Evolutionary conservation across 2,329 filamentous ascomycete genomes (phyloP), one percentile per base, ranked within the genome.

Genomic region (Volutella citrinella): DNA sequence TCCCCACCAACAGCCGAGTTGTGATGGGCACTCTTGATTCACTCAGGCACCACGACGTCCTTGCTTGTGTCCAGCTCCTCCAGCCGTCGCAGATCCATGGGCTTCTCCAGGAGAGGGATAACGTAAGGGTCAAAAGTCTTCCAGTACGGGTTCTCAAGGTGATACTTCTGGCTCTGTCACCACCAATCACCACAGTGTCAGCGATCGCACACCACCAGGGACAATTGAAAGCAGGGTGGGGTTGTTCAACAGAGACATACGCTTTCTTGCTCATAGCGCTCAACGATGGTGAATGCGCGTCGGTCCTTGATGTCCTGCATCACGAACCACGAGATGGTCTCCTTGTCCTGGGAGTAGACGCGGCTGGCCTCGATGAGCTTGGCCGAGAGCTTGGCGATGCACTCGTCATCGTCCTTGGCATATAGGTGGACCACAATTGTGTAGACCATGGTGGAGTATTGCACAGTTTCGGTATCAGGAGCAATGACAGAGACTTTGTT

Each of bases 71-170:
- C 78, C 51, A 84, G 59, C 61, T 88, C 84, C 57, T 85, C 78
- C 44, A 78, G 73, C 27, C 83, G 66, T 34, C 81, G 66, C 42
- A 87, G 57, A 56, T 87, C 83, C 81, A 87, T 87, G 8, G 74
- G 70, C 55, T 71, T 72, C 47, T 80, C 82, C 31, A 88, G 62
- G 38, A 87, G 55, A 4, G 83, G 84, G 29, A 78, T 68, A 19
- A 87, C 82, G 50, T 86, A 87, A 6, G 81, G 80, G 56, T 87
- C 82, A 50, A 87, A 87, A 1, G 82, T 85, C 66, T 84, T 74
- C 80, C 80, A 85, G 68, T 85, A 85, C 0, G 81, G 81, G 60
- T 85, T 85, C 52, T 75, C 72, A 13, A 81, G 68, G 54, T 81
- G 77, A 51, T 80, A 80, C 45, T 78, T 72, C 56, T 81, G 77